Evolutionary conservation across 768 basidiomycete genomes (phyloP), one percentile per base, ranked within the genome.

Genomic region (Vararia minispora): DNA sequence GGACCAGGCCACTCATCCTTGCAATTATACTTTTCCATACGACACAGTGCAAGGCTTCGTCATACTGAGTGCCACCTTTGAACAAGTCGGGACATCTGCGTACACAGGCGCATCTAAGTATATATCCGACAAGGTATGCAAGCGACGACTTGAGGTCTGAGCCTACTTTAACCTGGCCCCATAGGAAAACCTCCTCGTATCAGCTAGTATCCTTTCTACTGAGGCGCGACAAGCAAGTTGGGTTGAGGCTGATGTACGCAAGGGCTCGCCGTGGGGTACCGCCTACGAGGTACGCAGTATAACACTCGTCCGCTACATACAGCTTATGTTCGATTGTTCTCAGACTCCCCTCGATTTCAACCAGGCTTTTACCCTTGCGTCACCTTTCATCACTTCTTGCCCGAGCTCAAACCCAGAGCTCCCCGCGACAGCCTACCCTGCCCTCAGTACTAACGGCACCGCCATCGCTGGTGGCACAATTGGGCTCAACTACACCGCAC

Each of bases 21-120:
- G 81, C 61, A 55, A 62, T n/a, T 84, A 84, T 55, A 48, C 49
- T 29, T 79, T 82, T 74, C 75, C 42, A 33, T 59, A 63, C 51
- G 60, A 61, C 26, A 66, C 66, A 48, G 56, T 63, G 23, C 42
- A 50, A 4, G 57, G 62, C 14, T 76, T 76, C 58, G 52, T 63
- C 26, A 59, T 58, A 10, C 50, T 68, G 12, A 62, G 70, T 17
- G 60, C 60, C 42, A 52, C 67, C 37, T 53, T 78, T 28, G 75
- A 79, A 58, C 61, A 64, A 22, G 69, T 81, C 29, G 65, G 63
- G 8, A 62, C 67, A 4, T 65, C 71, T 6, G 75, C 76, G 5
- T 81, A 77, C 51, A 63, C 70, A 40, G 81, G 80, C 12, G 69
- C 70, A 1, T 59, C 70, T 2, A 58, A 61, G 13, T 59, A 57